A percentile compares a stretch with the other conserved stretches of the same genome.
Conservation (phyloP, 805 yeast genomes). For the Candida quercuum region DNA sequence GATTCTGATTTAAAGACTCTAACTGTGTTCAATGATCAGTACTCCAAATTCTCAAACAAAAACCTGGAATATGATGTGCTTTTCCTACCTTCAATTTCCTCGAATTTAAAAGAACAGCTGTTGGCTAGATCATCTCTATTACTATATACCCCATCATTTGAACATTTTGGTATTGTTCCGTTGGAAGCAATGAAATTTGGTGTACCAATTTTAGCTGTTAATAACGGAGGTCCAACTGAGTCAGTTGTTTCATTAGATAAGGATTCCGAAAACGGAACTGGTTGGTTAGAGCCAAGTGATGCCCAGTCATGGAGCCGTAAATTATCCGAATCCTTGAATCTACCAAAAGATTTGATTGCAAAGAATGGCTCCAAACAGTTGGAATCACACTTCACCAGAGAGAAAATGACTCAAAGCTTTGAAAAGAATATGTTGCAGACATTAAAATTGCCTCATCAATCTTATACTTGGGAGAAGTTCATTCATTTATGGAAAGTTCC, state of each 20-base stretch:
- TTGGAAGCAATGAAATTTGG: constrained; percentile 86
- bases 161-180: constrained; percentile 98
- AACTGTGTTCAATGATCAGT: constrained; percentile 33
- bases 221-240: constrained; percentile 92
- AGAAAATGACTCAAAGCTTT: constrained; percentile 33
- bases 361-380: constrained; percentile 28
- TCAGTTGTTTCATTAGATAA: constrained; percentile 38
- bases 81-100: constrained; percentile 77
- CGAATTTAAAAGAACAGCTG: constrained; percentile 57
- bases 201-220: constrained; percentile 79
- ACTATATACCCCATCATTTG: constrained; percentile 84
- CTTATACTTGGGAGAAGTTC: constrained; percentile 27
- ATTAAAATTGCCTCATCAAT: constrained; percentile 18
- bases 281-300: constrained; percentile 50
- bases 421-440: constrained; percentile 29
- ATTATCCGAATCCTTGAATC: constrained; percentile 33
- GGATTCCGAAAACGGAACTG: constrained; percentile 44
- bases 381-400: constrained; percentile 28
- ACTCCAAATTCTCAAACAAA: constrained; percentile 13
- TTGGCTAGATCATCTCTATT: constrained; percentile 53
- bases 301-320: constrained; percentile 50
- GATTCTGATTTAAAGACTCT: constrained; percentile 37
- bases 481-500: constrained; percentile 20
- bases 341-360: constrained; percentile 15
- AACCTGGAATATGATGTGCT: constrained; percentile 40